Evolutionary conservation across 2,329 filamentous ascomycete species (phyloP), one percentile per base, ranked within the genome.

Genomic region (Tothia fuscella): DNA sequence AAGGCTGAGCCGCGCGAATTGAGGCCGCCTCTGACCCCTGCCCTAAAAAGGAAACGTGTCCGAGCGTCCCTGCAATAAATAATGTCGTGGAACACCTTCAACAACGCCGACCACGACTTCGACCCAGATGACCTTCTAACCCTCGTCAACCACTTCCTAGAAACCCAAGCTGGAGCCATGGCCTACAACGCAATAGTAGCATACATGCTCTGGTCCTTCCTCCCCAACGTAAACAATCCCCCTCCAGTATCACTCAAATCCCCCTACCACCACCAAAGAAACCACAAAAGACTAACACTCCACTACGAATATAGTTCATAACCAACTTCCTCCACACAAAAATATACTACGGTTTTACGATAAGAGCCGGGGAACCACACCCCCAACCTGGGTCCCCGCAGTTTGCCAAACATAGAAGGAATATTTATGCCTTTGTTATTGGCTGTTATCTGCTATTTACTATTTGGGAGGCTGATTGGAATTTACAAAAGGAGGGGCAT

Each of bases 381-480:
- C 89, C 74, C 64, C 44, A 64, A 50, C 75, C 82, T 26, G 75
- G 83, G 59, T 69, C 72, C n/a, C 70, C 77, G 2, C 78, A 78
- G 49, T 84, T 76, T 58, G 68, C 72, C 48, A 70, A 72, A 44
- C 84, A 96, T 65, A 80, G 86, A 46, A 82, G 82, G 44, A 75
- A 78, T 52, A 89, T 95, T 57, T 79, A 91, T 58, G 80, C 89
- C 56, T 67, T 80, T 51, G 84, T 96, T 53, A 80, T 96, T 38
- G 68, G 80, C 37, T 65, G 75, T 46, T 98, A 96, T 65, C 82
- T 96, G 28, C 64, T 81, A 49, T 95, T 94, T 69, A 94, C 87
- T 35, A 77, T 96, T 53, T 91, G 88, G 65, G 89, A 96, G 64
- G 82, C 86, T 53, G 84, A 93, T 69, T 78, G 83, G 65, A 78